Evolutionary conservation across 495 filamentous ascomycete genomes (phyloP).

Genomic region (Lophiotrema nucula): DNA sequence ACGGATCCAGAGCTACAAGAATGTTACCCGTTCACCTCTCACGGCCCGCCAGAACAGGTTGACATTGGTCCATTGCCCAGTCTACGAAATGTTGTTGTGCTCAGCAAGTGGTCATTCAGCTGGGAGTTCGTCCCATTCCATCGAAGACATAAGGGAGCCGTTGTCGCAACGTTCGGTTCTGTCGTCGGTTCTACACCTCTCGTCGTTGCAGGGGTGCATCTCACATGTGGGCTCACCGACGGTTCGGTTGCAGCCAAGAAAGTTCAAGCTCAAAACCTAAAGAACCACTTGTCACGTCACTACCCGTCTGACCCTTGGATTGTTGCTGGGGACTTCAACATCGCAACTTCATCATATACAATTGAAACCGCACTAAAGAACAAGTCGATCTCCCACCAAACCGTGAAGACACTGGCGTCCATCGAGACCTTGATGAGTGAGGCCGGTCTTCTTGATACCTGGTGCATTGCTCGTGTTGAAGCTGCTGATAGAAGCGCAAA

Average conservation of each 20-base stretch:
- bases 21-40: slow-evolving; percentile 51
- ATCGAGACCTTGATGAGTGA: slow-evolving; percentile 43
- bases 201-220: slow-evolving; percentile 53
- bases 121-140: slow-evolving; percentile 51
- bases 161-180: slow-evolving; percentile 45
- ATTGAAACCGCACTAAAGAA: slow-evolving; percentile 50
- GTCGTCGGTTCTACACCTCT: slow-evolving; percentile 37
- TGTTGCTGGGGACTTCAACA: slow-evolving; percentile 59
- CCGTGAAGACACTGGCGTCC: slow-evolving; percentile 33
- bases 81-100: slow-evolving; percentile 54
- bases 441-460: slow-evolving; percentile 46
- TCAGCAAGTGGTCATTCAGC: slow-evolving; percentile 50
- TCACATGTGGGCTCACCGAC: slow-evolving; percentile 55
- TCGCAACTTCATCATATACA: slow-evolving; percentile 51
- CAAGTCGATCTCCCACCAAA: slow-evolving; percentile 45
- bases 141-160: slow-evolving; percentile 51
- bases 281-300: slow-evolving; percentile 41
- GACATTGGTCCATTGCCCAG: slow-evolving; percentile 52
- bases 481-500: slow-evolving; percentile 12
- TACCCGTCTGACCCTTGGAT: slow-evolving; percentile 49
- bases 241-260: slow-evolving; percentile 52
- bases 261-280: slow-evolving; percentile 46
- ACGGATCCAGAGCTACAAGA: slow-evolving; percentile 44
- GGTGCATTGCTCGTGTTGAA: slow-evolving; percentile 42
- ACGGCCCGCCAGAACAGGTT: slow-evolving; percentile 50